These are phyloP conservation scores for Cajanus cajan DNA, from an alignment of 306 rosid genomes.

Conservation along the genomic window DNA sequence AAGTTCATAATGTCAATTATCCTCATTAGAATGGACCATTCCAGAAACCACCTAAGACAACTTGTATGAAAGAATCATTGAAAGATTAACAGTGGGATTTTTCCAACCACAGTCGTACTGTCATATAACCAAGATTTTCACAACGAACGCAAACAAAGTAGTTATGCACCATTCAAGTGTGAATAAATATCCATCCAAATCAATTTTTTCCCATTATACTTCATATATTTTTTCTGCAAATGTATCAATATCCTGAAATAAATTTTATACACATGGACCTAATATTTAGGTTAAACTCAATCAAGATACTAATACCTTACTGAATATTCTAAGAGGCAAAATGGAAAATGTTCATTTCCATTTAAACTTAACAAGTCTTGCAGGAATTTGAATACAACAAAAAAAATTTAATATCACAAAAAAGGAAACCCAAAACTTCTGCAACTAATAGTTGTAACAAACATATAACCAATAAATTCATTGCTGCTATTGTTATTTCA, in stretches of 20 bases:
- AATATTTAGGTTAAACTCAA: background rate
- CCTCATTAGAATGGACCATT: constrained; percentile 4
- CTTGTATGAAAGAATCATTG: constrained; percentile 19
- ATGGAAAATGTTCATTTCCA: background rate
- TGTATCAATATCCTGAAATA: background rate
- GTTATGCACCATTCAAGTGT: background rate
- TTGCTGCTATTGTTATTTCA: background rate
- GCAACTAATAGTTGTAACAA: background rate
- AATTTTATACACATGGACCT: constrained; percentile 7
- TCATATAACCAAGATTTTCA: constrained; percentile 23
- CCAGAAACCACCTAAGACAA: constrained; percentile 29
- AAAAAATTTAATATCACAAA: constrained; percentile 12
- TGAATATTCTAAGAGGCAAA: constrained; percentile 20
- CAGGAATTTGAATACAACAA: constrained; percentile 3
- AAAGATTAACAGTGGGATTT: constrained; percentile 14
- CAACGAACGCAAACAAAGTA: background rate
- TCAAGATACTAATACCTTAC: constrained; percentile 1
- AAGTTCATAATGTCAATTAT: constrained; percentile 26
- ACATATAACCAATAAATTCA: background rate
- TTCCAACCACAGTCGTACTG: background rate
- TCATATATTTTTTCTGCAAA: background rate
- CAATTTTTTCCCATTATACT: constrained; percentile 16
- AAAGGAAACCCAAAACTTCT: constrained; percentile 8
- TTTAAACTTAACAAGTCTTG: background rate
- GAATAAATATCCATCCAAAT: constrained; percentile 4